Conservation (phyloP, 1,139 yeast genomes). For the Kluyveromyces sp. region DNA sequence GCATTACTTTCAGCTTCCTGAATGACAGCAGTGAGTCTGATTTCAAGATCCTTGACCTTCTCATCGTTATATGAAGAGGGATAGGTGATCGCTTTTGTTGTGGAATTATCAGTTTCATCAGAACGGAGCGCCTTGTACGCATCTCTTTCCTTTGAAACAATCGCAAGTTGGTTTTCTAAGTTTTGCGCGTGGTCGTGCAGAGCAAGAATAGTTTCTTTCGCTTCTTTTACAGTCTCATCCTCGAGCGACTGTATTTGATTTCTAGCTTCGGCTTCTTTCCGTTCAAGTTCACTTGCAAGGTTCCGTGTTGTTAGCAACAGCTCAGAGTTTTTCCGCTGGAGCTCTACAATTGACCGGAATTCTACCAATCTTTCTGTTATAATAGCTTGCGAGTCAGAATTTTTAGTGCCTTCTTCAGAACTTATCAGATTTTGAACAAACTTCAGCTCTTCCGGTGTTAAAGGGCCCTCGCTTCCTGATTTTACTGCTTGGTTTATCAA, state of each 20-base stretch:
- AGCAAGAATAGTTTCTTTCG: slow-evolving; percentile 65
- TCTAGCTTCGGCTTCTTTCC: slow-evolving; percentile 38
- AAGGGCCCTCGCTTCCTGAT: slow-evolving; percentile 45
- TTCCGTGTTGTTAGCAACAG: slow-evolving; percentile 60
- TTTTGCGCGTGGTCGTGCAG: slow-evolving; percentile 58
- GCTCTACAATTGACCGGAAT: slow-evolving; percentile 58
- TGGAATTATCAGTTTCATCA: slow-evolving; percentile 22
- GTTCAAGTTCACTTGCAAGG: slow-evolving; percentile 62
- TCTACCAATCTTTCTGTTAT: slow-evolving; percentile 69
- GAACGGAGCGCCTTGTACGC: slow-evolving; percentile 16
- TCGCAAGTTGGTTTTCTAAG: slow-evolving; percentile 30
- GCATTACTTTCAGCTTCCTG: slow-evolving; percentile 40
- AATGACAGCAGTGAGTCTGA: slow-evolving; percentile 34
- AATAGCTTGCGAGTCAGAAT: slow-evolving; percentile 61
- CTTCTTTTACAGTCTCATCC: slow-evolving; percentile 57
- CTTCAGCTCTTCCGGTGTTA: slow-evolving; percentile 50
- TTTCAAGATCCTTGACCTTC: slow-evolving; percentile 30
- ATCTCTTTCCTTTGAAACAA: slow-evolving; percentile 19
- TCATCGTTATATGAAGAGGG: slow-evolving; percentile 29
- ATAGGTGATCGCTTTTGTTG: slow-evolving; percentile 20
- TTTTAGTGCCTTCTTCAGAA: slow-evolving; percentile 31
- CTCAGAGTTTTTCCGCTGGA: slow-evolving; percentile 69
- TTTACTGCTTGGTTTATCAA: slow-evolving; percentile 60
- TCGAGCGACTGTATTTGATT: slow-evolving; percentile 44
- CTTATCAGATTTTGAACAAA: slow-evolving; percentile 36